Base-by-base conservation (phyloP, 164 flowering plant genomes). In the Dillenia turbinata region DNA sequence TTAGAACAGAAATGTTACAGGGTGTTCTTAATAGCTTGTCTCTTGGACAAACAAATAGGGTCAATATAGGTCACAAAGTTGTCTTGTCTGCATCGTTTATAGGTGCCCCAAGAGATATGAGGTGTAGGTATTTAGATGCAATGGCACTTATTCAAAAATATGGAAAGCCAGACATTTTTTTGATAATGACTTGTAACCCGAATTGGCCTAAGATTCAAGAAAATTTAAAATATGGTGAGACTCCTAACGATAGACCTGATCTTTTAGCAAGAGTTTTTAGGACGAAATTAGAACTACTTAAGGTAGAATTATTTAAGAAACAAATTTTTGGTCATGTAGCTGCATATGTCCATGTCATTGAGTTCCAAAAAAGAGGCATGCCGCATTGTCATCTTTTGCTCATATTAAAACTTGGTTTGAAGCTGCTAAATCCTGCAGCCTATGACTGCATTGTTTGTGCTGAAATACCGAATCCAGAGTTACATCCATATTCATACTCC, bases 111-210 rank as follows among this genome's bases (percentile, higher is more conserved):
- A 26, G 65, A 9, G 71, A 65, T 15, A 73, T 73, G 73, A 9
- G 44, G 0, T n/a, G 17, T 0, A 12, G 53, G 3, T 67, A 53
- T 48, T 7, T 49, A n/a, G 2, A 73, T 56, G 66, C 67, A 2
- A 76, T 69, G 76, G 19, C 71, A 0, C 40, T 72, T 6, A 64
- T 69, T 0, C 57, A 57, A 52, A 12, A 44, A 0, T 69, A 47
- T 44, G 69, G 72, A 8, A 72, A 69, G 15, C 69, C 71, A 0
- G 49, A 67, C 16, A 2, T 67, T 0, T 75, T 75, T 14, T 16
- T 74, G 0, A 71, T 71, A 13, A 55, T 71, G 59, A 72, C 70
- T 9, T 77, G 71, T 47, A 77, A 73, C 10, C 50, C 71, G 10
- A 5, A 43, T 0, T 69, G 66, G 69, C 9, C 12, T 5, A 57